Percentiles rank a stretch among this genome's conserved stretches.
phyloP scores from a whole-genome alignment of 2,329 filamentous ascomycete genomes.

The Penicillium sp. region DNA sequence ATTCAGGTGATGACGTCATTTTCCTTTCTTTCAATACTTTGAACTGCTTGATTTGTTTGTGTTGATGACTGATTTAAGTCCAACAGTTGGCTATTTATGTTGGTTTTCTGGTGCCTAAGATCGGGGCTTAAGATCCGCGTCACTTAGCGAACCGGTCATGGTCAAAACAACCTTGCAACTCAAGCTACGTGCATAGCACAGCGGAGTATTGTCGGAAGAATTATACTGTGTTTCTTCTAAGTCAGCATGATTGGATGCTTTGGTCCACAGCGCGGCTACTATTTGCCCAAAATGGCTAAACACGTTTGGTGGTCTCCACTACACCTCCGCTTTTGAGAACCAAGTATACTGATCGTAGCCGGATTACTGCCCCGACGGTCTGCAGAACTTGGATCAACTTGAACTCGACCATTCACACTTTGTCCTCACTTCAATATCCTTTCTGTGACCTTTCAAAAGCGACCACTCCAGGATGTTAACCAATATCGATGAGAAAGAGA shows the following conservation, averaged over 20 bases:
- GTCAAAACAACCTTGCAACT: not conserved
- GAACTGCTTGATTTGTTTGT: not conserved
- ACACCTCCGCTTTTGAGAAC: not conserved
- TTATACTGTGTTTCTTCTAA: no score
- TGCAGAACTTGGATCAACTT: not conserved
- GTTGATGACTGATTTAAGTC: not conserved
- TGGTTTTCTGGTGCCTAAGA: not conserved
- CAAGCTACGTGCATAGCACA: not conserved
- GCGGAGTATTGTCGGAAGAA: not conserved
- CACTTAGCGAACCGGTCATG: not conserved
- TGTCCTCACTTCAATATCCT: no score
- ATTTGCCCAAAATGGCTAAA: not conserved
- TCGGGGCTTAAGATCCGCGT: not conserved
- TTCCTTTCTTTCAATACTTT: not conserved
- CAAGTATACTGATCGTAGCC: not conserved
- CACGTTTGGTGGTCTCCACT: not conserved
- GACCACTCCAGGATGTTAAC: not conserved
- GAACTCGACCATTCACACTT: no score
- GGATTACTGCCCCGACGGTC: not conserved
- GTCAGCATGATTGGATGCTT: not conserved
- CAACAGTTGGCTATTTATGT: not conserved
- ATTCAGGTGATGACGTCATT: not conserved
- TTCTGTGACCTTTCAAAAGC: not conserved
- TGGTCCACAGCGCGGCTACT: not conserved
- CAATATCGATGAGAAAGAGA: not conserved